Evolutionary conservation across 2,329 filamentous ascomycete genomes (phyloP), one percentile per base, ranked within the genome.

Genomic region (Ascochyta fabae): DNA sequence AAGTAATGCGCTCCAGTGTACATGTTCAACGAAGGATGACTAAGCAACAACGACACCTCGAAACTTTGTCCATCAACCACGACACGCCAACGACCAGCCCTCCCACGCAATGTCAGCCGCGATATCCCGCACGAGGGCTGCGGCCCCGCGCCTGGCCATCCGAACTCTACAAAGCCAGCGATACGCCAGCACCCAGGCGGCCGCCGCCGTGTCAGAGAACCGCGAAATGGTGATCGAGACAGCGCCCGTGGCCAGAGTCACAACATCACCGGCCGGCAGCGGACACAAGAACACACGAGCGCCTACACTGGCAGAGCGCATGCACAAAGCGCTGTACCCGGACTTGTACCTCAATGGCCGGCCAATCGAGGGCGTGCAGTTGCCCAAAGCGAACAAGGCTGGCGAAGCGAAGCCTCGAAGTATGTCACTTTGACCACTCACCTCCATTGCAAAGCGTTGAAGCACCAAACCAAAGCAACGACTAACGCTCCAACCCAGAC

Each of bases 71-170:
- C 53, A 62, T 23, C 50, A 43, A 51, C 33, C 59, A 43, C 51
- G 54, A 53, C 49, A 48, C 45, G 44, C 53, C 54, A n/a, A 46
- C 49, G 34, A 44, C 41, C 57, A 58, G 47, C 65, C 46, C 48
- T 56, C 53, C 48, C 57, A 51, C 44, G 52, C 63, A 67, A 92
- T 91, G 82, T 81, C 84, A 64, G 80, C 84, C 62, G 77, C 83
- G 57, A 70, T 83, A 70, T 78, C 84, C 52, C 77, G 81, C 42
- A 73, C 81, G 77, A 86, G 89, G 84, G 88, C 89, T 59, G 58
- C 61, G 27, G 66, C 59, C 48, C 59, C 67, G 46, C 65, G 65
- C 56, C 50, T 63, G 36, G 59, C 56, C 45, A 61, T 55, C 33
- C 53, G 53, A 33, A 50, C 59, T 33, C 23, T 59, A 48, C 57